Evolutionary conservation across 2,329 filamentous ascomycete species (phyloP), one percentile per base, ranked within the genome.

Genomic region (Colletotrichum trifolii): DNA sequence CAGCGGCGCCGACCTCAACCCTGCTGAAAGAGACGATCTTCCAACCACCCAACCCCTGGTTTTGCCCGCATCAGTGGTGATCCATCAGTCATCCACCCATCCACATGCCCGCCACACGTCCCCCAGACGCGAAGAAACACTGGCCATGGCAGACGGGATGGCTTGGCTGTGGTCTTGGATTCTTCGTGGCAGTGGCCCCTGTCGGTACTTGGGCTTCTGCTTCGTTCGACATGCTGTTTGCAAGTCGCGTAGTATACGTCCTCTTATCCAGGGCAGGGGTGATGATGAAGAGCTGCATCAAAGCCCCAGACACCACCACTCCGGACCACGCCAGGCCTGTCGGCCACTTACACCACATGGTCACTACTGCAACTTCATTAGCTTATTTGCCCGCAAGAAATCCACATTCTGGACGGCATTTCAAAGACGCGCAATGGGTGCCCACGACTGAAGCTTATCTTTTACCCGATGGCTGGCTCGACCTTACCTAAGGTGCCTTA

Each of bases 391-490:
- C 57, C 63, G 25, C 52, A 62, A 43, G 40, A 53, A 53, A 53
- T 35, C 57, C 57, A 55, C 52, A 56, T 57, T 56, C 58, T 56
- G 46, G 58, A 56, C 36, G 25, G 25, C 25, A 25, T 25, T 25
- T 63, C 52, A 57, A 63, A 62, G 58, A 66, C 53, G 52, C 63
- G 52, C 58, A 66, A 57, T 38, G 25, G 25, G 25, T 25, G 47
- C 42, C 50, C 62, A 53, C 49, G 52, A 45, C 52, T 43, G 63
- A 62, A 62, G 63, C 42, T 63, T 66, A 63, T 66, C 58, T 48
- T 17, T 53, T 52, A 48, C 58, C 62, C 50, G 60, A 40, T 48
- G 38, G n/a, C 47, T 50, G 43, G 35, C 25, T 25, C 4, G 25
- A 4, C 25, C 25, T 25, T 25, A 25, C 25, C 25, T 4, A 25